Percentiles rank a stretch among this genome's conserved stretches.
These are phyloP conservation scores for Pseudogymnoascus sp. DNA, from an alignment of 2,329 filamentous ascomycete species.

Conservation along the genomic window DNA sequence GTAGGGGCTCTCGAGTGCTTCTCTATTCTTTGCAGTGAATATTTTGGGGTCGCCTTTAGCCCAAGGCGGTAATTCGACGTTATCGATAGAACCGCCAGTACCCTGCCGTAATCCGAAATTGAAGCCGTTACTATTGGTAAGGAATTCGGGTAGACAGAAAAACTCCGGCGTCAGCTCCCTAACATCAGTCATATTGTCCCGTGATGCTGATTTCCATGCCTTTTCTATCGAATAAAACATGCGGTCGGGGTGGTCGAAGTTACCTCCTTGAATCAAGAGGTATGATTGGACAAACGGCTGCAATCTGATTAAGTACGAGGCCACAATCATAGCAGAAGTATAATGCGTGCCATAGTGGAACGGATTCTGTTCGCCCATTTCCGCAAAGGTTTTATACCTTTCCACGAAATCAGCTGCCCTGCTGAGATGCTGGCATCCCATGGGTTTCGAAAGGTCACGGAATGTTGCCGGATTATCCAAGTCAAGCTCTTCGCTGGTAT, in stretches of 20 bases:
- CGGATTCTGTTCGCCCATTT: conserved; percentile 75
- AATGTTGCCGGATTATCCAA: conserved; percentile 77
- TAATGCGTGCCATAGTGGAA: conserved; percentile 99
- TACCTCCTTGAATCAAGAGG: conserved; percentile 87
- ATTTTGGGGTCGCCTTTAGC: conserved; percentile 93
- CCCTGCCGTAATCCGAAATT: conserved; percentile 87
- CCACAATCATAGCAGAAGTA: conserved; percentile 97
- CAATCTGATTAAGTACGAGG: conserved; percentile 88
- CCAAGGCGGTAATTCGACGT: conserved; percentile 89
- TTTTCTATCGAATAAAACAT: conserved; percentile 90
- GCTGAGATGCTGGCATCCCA: conserved; percentile 78
- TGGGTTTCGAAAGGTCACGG: conserved; percentile 87
- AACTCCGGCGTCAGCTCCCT: conserved; percentile 94
- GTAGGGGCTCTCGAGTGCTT: conserved; percentile 87
- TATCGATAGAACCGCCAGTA: conserved; percentile 69
- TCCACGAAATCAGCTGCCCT: conserved; percentile 75
- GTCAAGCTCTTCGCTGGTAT: conserved; percentile 88
- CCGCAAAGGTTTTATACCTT: conserved; percentile 77
- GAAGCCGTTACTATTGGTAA: conserved; percentile 89
- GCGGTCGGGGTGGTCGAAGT: conserved; percentile 90
- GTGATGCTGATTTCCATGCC: conserved; percentile 84
- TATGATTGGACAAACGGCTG: conserved; percentile 97
- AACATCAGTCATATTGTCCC: conserved; percentile 87
- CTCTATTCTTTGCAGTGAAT: conserved; percentile 92
- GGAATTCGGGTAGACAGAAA: conserved; percentile 90